Conservation (phyloP, 345 rosid genomes). For the Leavenworthia alabamica region DNA sequence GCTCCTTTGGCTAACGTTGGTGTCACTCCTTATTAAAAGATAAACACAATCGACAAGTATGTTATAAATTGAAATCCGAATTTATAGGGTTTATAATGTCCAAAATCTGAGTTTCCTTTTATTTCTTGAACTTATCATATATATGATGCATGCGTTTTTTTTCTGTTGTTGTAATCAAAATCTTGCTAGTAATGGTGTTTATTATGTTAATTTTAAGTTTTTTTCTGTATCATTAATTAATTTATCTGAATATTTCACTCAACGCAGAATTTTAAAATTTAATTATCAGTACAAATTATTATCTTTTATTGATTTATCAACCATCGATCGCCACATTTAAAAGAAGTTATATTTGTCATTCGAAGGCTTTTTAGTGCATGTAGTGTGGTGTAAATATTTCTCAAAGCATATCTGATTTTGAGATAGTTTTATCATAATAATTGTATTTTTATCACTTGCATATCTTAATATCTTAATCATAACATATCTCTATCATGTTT, state of each 20-base stretch:
- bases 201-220: conserved; percentile 1
- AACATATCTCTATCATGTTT: no score
- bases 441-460: no score
- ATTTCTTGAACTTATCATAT: conserved; percentile 22
- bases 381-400: no score
- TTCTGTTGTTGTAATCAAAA: conserved; percentile 28
- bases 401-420: no score
- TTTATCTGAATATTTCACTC: background rate
- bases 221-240: background rate
- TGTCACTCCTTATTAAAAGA: conserved; percentile 53
- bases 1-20: conserved; percentile 70
- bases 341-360: no score
- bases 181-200: conserved; percentile 24
- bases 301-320: no score
- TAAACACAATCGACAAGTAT: conserved; percentile 6
- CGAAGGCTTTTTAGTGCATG: no score
- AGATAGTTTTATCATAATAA: no score
- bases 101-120: conserved; percentile 21
- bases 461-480: no score
- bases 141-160: conserved; percentile 16
- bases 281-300: no score
- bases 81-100: conserved; percentile 1
- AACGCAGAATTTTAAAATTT: background rate
- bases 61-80: background rate
- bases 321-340: no score